Percentiles rank a stretch among this genome's conserved stretches.
Evolutionary conservation across 2,329 filamentous ascomycete genomes (phyloP).

Genomic region (Microdochium trichocladiopsis): DNA sequence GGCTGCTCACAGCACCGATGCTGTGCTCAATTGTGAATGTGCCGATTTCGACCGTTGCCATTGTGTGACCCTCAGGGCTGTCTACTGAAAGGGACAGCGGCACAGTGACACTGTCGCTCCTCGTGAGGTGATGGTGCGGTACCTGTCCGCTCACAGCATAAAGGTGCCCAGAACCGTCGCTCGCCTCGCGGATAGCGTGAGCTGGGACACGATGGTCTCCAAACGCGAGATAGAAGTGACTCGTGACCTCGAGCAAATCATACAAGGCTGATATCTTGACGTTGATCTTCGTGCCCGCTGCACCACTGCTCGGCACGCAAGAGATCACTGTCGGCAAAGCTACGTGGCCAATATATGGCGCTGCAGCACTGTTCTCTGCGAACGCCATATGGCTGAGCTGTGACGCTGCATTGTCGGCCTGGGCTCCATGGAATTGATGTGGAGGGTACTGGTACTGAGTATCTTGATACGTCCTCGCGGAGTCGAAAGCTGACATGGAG

Average conservation of each 20-base stretch:
- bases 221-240: slow-evolving; percentile 64
- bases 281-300: slow-evolving; percentile 61
- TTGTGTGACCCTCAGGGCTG: slow-evolving; percentile 41
- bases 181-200: slow-evolving; percentile 54
- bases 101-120: slow-evolving; percentile 41
- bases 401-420: slow-evolving; percentile 39
- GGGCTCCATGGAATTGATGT: slow-evolving; percentile 38
- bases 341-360: slow-evolving; percentile 26
- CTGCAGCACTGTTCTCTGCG: slow-evolving; percentile 49
- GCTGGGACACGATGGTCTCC: slow-evolving; percentile 68
- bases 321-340: slow-evolving; percentile 59
- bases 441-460: slow-evolving; percentile 44
- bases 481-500: slow-evolving; percentile 46
- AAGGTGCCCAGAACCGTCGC: slow-evolving; percentile 53
- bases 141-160: slow-evolving; percentile 69
- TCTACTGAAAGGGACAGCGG: slow-evolving; percentile 48
- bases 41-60: slow-evolving; percentile 39
- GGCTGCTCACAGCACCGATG: slow-evolving; percentile 22
- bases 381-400: slow-evolving; percentile 51
- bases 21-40: slow-evolving; percentile 36
- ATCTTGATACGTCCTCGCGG: slow-evolving; percentile 54
- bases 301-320: slow-evolving; percentile 62
- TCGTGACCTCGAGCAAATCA: slow-evolving; percentile 56
- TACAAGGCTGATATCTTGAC: slow-evolving; percentile 71
- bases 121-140: slow-evolving; percentile 51